These are phyloP conservation scores for Claviceps paspali DNA, from an alignment of 2,329 filamentous ascomycete species.

Conservation along the genomic window DNA sequence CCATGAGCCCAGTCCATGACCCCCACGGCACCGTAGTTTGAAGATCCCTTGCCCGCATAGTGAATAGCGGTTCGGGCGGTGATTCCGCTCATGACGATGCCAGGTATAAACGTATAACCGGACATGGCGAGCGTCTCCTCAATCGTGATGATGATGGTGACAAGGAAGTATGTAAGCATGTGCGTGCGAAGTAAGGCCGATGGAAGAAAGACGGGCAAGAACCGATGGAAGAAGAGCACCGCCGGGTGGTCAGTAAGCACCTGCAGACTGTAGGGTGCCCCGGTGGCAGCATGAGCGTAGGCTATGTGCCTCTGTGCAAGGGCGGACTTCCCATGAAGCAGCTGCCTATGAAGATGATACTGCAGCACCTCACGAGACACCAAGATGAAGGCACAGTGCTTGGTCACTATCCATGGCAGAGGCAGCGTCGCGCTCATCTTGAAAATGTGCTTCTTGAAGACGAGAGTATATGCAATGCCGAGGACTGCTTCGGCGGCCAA, in stretches of 20 bases:
- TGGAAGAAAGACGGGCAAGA: conserved; percentile 51
- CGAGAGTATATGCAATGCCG: conserved; percentile 20
- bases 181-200: conserved; percentile 52
- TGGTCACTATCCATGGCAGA: conserved; percentile 36
- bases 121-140: conserved; percentile 54
- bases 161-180: conserved; percentile 55
- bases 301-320: conserved; percentile 26
- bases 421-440: conserved; percentile 32
- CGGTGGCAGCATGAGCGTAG: conserved; percentile 36
- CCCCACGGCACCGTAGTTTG: conserved; percentile 48
- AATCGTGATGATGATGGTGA: conserved; percentile 45
- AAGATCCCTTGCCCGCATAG: conserved; percentile 35
- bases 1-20: conserved; percentile 46
- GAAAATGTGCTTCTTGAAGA: conserved; percentile 27
- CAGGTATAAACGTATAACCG: conserved; percentile 46
- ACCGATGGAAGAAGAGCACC: conserved; percentile 45
- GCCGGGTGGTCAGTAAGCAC: conserved; percentile 55
- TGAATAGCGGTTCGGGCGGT: conserved; percentile 23
- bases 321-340: conserved; percentile 41
- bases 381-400: conserved; percentile 30
- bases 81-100: conserved; percentile 37
- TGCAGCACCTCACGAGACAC: conserved; percentile 41
- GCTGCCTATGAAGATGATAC: conserved; percentile 59
- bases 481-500: conserved; percentile 28
- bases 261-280: conserved; percentile 45